Evolutionary conservation across 106 monocot species (phyloP), one percentile per base, ranked within the genome.

Genomic region (Agapanthus africanus): DNA sequence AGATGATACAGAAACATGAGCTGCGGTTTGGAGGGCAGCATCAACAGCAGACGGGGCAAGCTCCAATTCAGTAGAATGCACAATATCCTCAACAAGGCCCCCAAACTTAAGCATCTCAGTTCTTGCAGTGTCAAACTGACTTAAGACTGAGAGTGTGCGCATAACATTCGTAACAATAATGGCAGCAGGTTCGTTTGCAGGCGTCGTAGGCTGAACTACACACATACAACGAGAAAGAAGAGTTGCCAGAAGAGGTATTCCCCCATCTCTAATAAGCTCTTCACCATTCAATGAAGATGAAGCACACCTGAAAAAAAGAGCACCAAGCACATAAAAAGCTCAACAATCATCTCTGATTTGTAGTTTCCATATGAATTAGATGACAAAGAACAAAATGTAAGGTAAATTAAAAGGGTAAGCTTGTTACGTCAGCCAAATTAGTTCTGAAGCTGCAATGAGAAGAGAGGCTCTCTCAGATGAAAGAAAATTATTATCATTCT

Each of bases 221-320:
- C 86, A 73, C 79, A 99, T 90, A 70, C 93, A 99, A 11, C 99
- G 99, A 33, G 90, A 90, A 77, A 99, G 84, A 79, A 99, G 93
- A 54, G 87, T 85, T 47, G 90, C 87, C 19, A 99, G 67, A 54
- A 99, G 85, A 44, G 93, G 85, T 71, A 99, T 90, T 16, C 99
- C 99, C 60, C 84, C 99, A 81, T 99, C 93, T 74, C 99, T 79
- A 26, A 99, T 93, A 59, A 99, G 83, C 50, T 99, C 99, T 73
- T 99, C 93, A 25, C 99, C 99, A 78, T 99, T 99, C 60, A 99
- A 76, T 73, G 83, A 84, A 75, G 99, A 99, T 67, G 99, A 89
- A 40, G 90, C 90, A 62, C 99, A 99, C 67, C 99, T 99, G 74
- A 63, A 21, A 68, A 49, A 70, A 72, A 30, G 23, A 38, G 26